Evolutionary conservation across 352 stramenopile species (phyloP).

Genomic region (Elongisporangium undulatum): DNA sequence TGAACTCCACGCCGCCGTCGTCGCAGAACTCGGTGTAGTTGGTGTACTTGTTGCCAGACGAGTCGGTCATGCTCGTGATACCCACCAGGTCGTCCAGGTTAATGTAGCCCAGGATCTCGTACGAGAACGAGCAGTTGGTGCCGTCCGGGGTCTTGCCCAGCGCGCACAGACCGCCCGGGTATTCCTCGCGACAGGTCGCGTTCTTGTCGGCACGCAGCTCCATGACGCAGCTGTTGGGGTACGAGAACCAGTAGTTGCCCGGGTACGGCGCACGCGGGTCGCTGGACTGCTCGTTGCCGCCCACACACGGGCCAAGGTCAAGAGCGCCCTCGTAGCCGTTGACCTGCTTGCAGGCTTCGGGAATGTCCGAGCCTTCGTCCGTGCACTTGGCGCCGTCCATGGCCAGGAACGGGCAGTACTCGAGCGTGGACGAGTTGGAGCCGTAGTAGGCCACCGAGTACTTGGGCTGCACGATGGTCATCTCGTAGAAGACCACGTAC

Average conservation of each 20-base stretch:
- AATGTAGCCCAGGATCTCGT: slow-evolving; percentile 53
- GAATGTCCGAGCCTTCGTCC: slow-evolving; percentile 17
- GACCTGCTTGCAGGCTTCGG: slow-evolving; percentile 64
- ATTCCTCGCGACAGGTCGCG: slow-evolving; percentile 32
- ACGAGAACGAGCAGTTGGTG: slow-evolving; percentile 47
- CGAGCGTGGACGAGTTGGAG: slow-evolving; percentile 25
- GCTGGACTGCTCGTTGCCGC: slow-evolving; percentile 38
- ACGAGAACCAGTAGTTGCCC: slow-evolving; percentile 76
- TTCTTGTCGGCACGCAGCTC: slow-evolving; percentile 46
- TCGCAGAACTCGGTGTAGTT: slow-evolving; percentile 46
- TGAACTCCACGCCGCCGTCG: slow-evolving; percentile 40
- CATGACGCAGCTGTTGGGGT: slow-evolving; percentile 66
- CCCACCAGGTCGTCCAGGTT: slow-evolving; percentile 59
- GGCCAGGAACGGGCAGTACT: slow-evolving; percentile 65
- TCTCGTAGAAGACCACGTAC: slow-evolving; percentile 83
- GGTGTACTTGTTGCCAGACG: slow-evolving; percentile 15
- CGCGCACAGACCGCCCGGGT: slow-evolving; percentile 37
- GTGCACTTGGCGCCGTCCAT: slow-evolving; percentile 76
- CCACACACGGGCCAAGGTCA: slow-evolving; percentile 66
- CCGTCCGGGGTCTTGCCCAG: slow-evolving; percentile 39
- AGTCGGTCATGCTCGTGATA: slow-evolving; percentile 39
- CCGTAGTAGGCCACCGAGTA: slow-evolving; percentile 67
- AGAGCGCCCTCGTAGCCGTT: slow-evolving; percentile 61
- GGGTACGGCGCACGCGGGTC: slow-evolving; percentile 63
- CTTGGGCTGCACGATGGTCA: slow-evolving; percentile 72